Conservation (phyloP, 352 stramenopile genomes). For the Paralagenidium karlingii region DNA sequence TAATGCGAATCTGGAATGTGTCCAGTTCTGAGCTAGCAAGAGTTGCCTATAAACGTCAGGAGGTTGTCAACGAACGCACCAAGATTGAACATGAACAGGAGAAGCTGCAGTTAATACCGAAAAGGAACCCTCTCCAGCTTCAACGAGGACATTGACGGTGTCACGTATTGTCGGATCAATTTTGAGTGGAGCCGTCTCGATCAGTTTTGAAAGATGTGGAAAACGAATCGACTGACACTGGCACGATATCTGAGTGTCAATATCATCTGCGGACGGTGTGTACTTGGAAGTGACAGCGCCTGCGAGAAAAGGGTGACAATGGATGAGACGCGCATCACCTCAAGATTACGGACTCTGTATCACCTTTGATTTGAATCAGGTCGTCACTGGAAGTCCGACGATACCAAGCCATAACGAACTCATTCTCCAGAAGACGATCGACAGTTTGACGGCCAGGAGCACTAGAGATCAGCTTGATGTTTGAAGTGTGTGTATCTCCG, state of each 20-base stretch:
- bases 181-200: constrained; percentile 33
- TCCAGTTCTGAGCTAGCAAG: constrained; percentile 65
- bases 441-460: no score
- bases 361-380: constrained; percentile 53
- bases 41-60: no score
- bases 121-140: constrained; percentile 54
- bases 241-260: constrained; percentile 33
- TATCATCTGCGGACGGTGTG: constrained; percentile 59
- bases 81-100: no score
- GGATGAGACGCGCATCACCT: no score
- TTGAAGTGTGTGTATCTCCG: background rate
- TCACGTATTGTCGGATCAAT: constrained; percentile 52
- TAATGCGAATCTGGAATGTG: constrained; percentile 76
- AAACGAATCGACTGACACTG: constrained; percentile 60
- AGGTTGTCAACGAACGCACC: no score
- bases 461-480: background rate
- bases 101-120: no score
- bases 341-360: no score
- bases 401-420: constrained; percentile 62
- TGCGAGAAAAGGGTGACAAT: no score
- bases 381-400: constrained; percentile 35
- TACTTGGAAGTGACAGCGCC: constrained; percentile 38
- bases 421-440: no score
- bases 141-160: constrained; percentile 58
- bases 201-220: constrained; percentile 29